phyloP scores from a whole-genome alignment of 768 basidiomycete genomes.

The Leucosporidium yakuticum region DNA sequence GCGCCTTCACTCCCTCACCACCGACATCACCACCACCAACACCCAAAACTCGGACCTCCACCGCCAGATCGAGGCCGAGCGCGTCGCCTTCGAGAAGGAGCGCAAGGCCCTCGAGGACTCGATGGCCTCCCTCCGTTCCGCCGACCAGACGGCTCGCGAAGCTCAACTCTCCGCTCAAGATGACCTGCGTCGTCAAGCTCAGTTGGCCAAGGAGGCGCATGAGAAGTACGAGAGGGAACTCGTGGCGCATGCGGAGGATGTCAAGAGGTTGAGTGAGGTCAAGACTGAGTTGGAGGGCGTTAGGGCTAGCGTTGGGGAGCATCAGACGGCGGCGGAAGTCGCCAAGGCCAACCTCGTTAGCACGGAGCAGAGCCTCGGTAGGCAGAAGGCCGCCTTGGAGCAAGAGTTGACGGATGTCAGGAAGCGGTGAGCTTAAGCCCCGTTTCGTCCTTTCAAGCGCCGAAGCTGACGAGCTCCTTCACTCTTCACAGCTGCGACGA shows the following conservation, averaged over 20 bases:
- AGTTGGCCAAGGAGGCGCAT: constrained; percentile 68
- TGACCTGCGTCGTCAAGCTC: constrained; percentile 57
- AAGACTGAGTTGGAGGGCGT: constrained; percentile 57
- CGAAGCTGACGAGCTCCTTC: neutral
- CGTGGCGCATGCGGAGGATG: constrained; percentile 75
- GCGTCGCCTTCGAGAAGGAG: constrained; percentile 64
- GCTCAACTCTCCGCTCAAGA: constrained; percentile 55
- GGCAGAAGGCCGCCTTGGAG: constrained; percentile 68
- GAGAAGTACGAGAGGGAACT: constrained; percentile 74
- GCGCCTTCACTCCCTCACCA: constrained; percentile 53
- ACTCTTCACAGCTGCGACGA: constrained; percentile 58
- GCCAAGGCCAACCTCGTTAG: constrained; percentile 64
- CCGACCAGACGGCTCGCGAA: constrained; percentile 61
- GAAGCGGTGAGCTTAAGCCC: constrained; percentile 52
- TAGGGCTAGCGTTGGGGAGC: constrained; percentile 56
- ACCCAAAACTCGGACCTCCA: constrained; percentile 57
- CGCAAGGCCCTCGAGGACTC: constrained; percentile 76
- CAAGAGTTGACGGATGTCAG: constrained; percentile 70
- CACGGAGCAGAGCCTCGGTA: constrained; percentile 72
- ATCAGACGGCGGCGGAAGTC: constrained; percentile 60
- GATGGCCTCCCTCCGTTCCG: constrained; percentile 70
- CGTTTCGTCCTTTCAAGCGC: neutral
- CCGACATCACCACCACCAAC: constrained; percentile 52
- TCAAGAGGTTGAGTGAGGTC: constrained; percentile 62
- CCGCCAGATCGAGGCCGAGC: constrained; percentile 62